Conservation (phyloP, 2,329 filamentous ascomycete genomes). For the Alternaria burnsii region DNA sequence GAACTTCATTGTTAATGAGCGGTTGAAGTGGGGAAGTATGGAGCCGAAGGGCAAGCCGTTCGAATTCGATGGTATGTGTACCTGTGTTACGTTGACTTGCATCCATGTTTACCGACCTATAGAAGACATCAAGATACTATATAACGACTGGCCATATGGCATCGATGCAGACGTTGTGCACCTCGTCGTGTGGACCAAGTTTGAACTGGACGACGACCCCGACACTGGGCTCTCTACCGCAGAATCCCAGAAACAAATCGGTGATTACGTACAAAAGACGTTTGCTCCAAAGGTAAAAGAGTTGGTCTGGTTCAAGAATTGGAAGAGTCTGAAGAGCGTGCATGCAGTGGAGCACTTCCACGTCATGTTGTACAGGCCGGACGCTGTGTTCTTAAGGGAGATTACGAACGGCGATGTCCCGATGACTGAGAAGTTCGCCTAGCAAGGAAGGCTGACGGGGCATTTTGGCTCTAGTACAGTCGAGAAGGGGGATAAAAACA, state of each 20-base stretch:
- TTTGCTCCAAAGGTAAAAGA: conserved; percentile 68
- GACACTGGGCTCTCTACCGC: conserved; percentile 72
- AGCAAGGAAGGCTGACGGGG: background rate
- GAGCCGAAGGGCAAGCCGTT: conserved; percentile 54
- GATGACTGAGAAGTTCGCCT: conserved; percentile 51
- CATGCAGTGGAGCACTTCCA: conserved; percentile 93
- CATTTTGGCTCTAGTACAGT: background rate
- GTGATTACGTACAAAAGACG: conserved; percentile 71
- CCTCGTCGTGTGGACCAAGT: conserved; percentile 93
- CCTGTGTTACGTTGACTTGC: background rate
- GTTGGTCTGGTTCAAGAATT: conserved; percentile 88
- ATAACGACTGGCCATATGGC: conserved; percentile 96
- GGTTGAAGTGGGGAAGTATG: conserved; percentile 72
- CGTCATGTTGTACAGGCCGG: conserved; percentile 84
- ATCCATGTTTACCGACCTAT: conserved; percentile 19
- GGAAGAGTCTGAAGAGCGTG: conserved; percentile 83
- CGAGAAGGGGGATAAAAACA: background rate
- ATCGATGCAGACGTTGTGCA: conserved; percentile 81
- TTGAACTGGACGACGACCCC: conserved; percentile 75
- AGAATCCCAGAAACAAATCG: conserved; percentile 69
- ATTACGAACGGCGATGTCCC: conserved; percentile 80
- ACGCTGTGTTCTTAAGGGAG: conserved; percentile 71
- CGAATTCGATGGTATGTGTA: conserved; percentile 38
- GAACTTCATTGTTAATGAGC: conserved; percentile 75
- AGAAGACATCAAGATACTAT: conserved; percentile 76